Base-by-base conservation (phyloP, 768 basidiomycete species). In the Tulasnella sp. region DNA sequence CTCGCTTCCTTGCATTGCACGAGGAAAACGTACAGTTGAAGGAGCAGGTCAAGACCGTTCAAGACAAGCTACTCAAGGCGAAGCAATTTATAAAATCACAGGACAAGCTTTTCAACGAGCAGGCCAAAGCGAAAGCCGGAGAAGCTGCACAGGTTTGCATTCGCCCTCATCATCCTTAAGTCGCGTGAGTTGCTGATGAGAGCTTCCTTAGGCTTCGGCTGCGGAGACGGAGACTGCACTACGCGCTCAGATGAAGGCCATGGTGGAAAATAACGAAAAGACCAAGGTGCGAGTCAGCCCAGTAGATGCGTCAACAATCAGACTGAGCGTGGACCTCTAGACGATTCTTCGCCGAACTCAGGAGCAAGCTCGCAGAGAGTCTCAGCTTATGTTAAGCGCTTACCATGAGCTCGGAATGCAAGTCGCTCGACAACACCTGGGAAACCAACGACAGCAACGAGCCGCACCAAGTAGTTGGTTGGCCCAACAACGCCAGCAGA, bases 11-110 rank as follows among this genome's bases (percentile, higher is more conserved):
- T 22, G 86, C 87, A 15, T 83, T 96, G 78, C 93, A 96, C 80
- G 91, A 93, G 81, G 92, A 94, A 76, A 93, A 91, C 79, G 82
- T 91, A 42, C 85, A 85, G 71, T 82, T 93, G 75, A 91, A 91
- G 79, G 91, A 92, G 81, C 87, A 91, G 69, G 82, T 87, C 76
- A 93, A 91, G 85, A 90, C 88, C 1, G 82, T 86, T 0, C 88
- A 89, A 76, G 92, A 93, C 78, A 94, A 95, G 82, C 85, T 98
- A 58, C 81, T 85, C 77, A 95, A 94, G 82, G 94, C 94, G 5
- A 91, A 90, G 80, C 85, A 96, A 93, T 96, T 97, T 83, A 94
- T 98, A 85, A 94, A 94, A 82, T 87, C 90, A 39, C 96, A 97
- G 82, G 95, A 97, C 83, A 92, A 92, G 79, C 85, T 94, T 37